Conservation (phyloP, 2,329 filamentous ascomycete genomes). For the Pezicula radicicola region DNA sequence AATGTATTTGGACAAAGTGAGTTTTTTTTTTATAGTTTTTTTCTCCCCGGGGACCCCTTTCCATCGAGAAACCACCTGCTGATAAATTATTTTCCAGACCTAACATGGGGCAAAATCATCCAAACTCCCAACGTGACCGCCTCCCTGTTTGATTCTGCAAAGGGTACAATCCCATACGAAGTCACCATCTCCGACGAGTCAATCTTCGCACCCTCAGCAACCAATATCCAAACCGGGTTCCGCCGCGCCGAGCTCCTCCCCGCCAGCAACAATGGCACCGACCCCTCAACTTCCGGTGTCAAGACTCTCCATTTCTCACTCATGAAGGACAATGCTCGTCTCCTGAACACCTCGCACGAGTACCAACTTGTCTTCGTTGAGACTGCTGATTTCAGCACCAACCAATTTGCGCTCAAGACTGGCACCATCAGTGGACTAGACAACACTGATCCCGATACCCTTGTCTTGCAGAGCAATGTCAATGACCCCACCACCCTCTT, state of each 20-base stretch:
- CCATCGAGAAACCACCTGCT: background rate
- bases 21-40: background rate
- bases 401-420: slow-evolving; percentile 53
- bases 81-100: slow-evolving; percentile 25
- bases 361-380: slow-evolving; percentile 55
- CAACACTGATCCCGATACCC: slow-evolving; percentile 34
- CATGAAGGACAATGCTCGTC: slow-evolving; percentile 46
- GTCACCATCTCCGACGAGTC: slow-evolving; percentile 41
- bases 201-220: slow-evolving; percentile 51
- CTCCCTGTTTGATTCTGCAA: slow-evolving; percentile 30
- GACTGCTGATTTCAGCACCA: slow-evolving; percentile 42
- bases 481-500: slow-evolving; percentile 47
- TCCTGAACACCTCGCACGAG: slow-evolving; percentile 58
- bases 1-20: slow-evolving; percentile 48
- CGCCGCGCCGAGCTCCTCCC: slow-evolving; percentile 56
- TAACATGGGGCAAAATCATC: slow-evolving; percentile 49
- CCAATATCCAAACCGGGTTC: slow-evolving; percentile 55
- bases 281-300: slow-evolving; percentile 48
- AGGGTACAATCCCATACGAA: slow-evolving; percentile 9
- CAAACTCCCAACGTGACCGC: slow-evolving; percentile 38
- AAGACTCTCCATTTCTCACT: slow-evolving; percentile 62
- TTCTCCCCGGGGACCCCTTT: too few species aligned
- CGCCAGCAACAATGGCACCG: slow-evolving; percentile 45
- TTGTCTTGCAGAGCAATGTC: slow-evolving; percentile 45
- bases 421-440: slow-evolving; percentile 45